These are phyloP conservation scores for Nakazawaea wickerhamii DNA, from an alignment of 805 yeast species.

Conservation along the genomic window DNA sequence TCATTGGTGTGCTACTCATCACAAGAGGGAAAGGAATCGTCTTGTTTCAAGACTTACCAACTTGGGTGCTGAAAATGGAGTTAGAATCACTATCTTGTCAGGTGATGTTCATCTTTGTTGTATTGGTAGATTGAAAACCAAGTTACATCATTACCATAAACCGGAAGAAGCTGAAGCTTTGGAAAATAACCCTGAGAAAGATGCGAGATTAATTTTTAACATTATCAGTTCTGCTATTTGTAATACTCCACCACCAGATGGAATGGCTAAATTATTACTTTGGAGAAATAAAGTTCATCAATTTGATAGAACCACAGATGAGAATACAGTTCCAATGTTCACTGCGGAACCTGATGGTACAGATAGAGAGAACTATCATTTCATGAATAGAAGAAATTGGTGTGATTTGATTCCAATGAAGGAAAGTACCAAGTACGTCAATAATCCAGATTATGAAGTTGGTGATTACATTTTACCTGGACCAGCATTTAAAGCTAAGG, in stretches of 20 bases:
- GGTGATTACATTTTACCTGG: constrained; percentile 37
- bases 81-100: constrained; percentile 76
- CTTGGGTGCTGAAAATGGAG: constrained; percentile 58
- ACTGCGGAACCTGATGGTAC: constrained; percentile 50
- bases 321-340: constrained; percentile 77
- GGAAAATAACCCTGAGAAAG: constrained; percentile 51
- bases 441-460: constrained; percentile 21
- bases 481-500: constrained; percentile 24
- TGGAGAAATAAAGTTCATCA: constrained; percentile 65
- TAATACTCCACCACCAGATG: constrained; percentile 89
- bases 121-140: constrained; percentile 68
- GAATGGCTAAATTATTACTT: constrained; percentile 71
- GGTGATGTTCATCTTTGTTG: constrained; percentile 95
- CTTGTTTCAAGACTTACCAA: constrained; percentile 56
- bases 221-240: constrained; percentile 86
- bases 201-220: constrained; percentile 74
- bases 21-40: constrained; percentile 77
- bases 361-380: constrained; percentile 37
- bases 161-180: constrained; percentile 35
- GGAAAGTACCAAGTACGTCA: constrained; percentile 23
- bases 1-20: constrained; percentile 92
- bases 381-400: constrained; percentile 67
- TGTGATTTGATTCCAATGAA: constrained; percentile 55
- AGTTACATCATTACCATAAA: constrained; percentile 39
- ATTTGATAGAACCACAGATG: constrained; percentile 60